Evolutionary conservation across 2,329 filamentous ascomycete genomes (phyloP).

Genomic region (Phyllosticta citrichinensis): DNA sequence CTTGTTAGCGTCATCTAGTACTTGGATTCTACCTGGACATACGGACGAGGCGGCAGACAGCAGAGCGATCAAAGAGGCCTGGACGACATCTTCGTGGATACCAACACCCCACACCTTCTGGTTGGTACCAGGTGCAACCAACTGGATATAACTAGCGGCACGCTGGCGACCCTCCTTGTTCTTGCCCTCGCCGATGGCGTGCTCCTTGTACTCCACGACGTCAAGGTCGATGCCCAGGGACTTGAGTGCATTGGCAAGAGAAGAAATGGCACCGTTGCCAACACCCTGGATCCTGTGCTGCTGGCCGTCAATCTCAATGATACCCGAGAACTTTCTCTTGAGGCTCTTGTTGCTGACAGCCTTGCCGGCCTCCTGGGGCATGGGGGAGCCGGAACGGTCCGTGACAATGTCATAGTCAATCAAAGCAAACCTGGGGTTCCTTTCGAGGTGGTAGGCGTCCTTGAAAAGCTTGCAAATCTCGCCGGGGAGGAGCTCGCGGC

Average conservation of each 20-base stretch:
- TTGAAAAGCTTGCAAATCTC: slow-evolving; percentile 89
- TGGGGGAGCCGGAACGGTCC: slow-evolving; percentile 69
- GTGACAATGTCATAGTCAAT: slow-evolving; percentile 86
- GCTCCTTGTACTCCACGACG: slow-evolving; percentile 92
- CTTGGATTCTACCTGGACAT: slow-evolving; percentile 32
- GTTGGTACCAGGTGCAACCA: slow-evolving; percentile 55
- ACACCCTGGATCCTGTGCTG: slow-evolving; percentile 71
- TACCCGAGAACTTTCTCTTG: slow-evolving; percentile 72
- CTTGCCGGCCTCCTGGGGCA: slow-evolving; percentile 56
- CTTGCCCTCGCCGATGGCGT: slow-evolving; percentile 72
- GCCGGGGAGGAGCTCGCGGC: slow-evolving; percentile 69
- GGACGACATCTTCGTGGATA: slow-evolving; percentile 85
- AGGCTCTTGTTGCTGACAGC: slow-evolving; percentile 69
- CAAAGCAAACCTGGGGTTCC: slow-evolving; percentile 74
- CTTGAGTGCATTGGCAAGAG: slow-evolving; percentile 70
- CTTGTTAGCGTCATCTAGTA: background rate
- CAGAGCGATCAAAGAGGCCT: slow-evolving; percentile 77
- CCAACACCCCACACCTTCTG: slow-evolving; percentile 83
- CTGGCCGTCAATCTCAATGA: slow-evolving; percentile 69
- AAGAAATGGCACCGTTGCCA: slow-evolving; percentile 86
- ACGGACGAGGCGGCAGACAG: slow-evolving; percentile 79
- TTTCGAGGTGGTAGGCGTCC: slow-evolving; percentile 71
- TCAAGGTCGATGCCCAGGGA: slow-evolving; percentile 76
- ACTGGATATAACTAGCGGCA: slow-evolving; percentile 93
- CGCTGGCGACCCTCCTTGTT: slow-evolving; percentile 83